Evolutionary conservation across 2,329 filamentous ascomycete genomes (phyloP).

Genomic region (Xylariaceae sp.): DNA sequence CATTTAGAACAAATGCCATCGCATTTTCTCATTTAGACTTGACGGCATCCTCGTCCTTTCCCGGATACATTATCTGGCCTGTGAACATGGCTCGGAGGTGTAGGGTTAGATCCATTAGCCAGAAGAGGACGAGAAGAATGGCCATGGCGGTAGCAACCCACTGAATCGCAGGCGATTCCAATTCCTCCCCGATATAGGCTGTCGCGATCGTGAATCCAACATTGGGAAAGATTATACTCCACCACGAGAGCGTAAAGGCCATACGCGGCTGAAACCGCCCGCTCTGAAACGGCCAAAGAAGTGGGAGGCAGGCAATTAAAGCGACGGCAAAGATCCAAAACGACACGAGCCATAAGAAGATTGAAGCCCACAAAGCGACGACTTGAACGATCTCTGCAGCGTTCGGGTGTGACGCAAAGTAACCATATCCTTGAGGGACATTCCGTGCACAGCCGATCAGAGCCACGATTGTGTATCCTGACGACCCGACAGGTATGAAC

Average conservation of each 20-base stretch:
- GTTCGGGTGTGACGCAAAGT: constrained; percentile 9
- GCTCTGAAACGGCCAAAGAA: not conserved
- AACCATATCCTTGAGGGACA: constrained; percentile 10
- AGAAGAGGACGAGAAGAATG: constrained; percentile 16
- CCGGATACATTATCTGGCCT: not conserved
- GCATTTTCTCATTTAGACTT: not conserved
- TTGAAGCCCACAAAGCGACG: constrained; percentile 7
- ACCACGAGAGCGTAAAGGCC: constrained; percentile 20
- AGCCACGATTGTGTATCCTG: constrained; percentile 12
- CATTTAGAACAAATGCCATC: not conserved
- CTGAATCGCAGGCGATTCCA: constrained; percentile 9
- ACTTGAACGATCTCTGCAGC: constrained; percentile 10
- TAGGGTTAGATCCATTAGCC: constrained; percentile 24
- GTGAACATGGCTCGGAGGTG: constrained; percentile 25
- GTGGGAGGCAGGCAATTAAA: constrained; percentile 6
- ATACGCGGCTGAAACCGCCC: constrained; percentile 2
- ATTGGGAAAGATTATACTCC: constrained; percentile 20
- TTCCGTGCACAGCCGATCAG: constrained; percentile 15
- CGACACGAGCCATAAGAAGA: constrained; percentile 15
- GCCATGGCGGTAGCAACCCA: constrained; percentile 21
- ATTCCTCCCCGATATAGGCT: constrained; percentile 13
- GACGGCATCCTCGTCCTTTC: not conserved
- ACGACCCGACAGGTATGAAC: constrained; percentile 56
- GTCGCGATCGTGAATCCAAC: constrained; percentile 19
- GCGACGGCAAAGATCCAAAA: constrained; percentile 17